Percentiles rank a stretch among this genome's conserved stretches.
Conservation (phyloP, 2,329 filamentous ascomycete species). For the Herpotrichia juniperi region DNA sequence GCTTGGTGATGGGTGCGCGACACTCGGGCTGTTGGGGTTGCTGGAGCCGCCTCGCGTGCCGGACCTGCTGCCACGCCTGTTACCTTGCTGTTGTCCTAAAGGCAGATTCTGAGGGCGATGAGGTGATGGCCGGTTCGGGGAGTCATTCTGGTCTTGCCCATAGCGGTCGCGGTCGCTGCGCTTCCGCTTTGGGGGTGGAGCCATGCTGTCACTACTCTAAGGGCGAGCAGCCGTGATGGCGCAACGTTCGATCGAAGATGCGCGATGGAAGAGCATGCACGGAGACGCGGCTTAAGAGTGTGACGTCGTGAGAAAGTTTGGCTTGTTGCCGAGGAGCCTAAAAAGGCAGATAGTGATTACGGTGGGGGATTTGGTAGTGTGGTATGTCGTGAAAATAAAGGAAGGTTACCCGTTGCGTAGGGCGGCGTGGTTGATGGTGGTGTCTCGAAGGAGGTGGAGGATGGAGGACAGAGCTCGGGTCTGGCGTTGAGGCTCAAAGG, state of each 20-base stretch:
- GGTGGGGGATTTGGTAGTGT: not conserved
- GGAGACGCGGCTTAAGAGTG: conserved; percentile 15
- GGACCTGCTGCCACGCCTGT: conserved; percentile 33
- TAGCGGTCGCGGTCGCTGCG: conserved; percentile 54
- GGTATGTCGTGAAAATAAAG: not conserved
- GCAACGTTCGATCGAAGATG: conserved; percentile 18
- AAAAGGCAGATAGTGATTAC: not conserved
- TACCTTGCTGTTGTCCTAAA: conserved; percentile 53
- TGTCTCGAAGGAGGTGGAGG: not conserved
- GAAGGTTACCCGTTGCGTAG: not conserved
- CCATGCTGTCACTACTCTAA: conserved; percentile 51
- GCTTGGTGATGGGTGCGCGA: conserved; percentile 36
- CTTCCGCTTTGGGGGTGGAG: conserved; percentile 64
- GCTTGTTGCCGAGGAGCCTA: not conserved
- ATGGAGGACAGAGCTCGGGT: conserved; percentile 2
- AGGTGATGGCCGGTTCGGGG: conserved; percentile 53
- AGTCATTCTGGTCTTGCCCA: conserved; percentile 51
- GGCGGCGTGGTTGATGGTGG: not conserved
- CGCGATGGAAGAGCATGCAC: conserved; percentile 37
- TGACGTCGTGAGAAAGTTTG: conserved; percentile 3
- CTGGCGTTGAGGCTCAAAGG: not conserved
- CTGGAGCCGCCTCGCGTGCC: conserved; percentile 35
- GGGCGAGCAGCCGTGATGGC: conserved; percentile 32
- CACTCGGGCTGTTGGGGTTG: conserved; percentile 36
- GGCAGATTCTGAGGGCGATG: conserved; percentile 57